phyloP scores from a whole-genome alignment of 257 asterid species.

The Marsdenia floribunda region DNA sequence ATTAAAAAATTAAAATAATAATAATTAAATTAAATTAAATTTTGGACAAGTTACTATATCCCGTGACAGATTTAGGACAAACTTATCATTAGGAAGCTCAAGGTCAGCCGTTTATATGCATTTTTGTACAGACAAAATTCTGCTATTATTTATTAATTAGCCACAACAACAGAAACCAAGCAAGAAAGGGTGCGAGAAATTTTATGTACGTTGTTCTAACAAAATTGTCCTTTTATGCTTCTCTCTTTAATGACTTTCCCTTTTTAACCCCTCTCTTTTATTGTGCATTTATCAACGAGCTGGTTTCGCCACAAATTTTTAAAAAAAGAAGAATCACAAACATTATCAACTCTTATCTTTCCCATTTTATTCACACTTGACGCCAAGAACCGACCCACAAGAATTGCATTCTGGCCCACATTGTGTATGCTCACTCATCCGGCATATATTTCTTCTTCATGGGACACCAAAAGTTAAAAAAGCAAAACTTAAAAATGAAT shows the following conservation, averaged over 20 bases:
- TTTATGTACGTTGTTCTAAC: too few species aligned
- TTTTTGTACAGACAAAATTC: neutral
- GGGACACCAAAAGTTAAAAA: neutral
- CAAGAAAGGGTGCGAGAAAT: too few species aligned
- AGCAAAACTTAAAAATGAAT: neutral
- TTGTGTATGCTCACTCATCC: conserved; percentile 26
- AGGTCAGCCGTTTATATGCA: neutral
- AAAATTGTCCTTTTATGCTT: neutral
- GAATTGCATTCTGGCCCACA: conserved; percentile 32
- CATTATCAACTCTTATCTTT: neutral
- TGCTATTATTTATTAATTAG: too few species aligned
- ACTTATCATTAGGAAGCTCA: conserved; percentile 14
- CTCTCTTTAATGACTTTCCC: neutral
- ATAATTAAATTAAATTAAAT: too few species aligned
- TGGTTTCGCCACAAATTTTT: neutral
- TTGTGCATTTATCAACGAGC: neutral
- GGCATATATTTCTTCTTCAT: conserved; percentile 14
- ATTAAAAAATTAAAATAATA: too few species aligned
- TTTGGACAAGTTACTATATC: too few species aligned
- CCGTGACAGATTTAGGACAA: conserved; percentile 10
- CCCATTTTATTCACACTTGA: neutral
- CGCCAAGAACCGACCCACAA: conserved; percentile 18
- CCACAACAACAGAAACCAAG: too few species aligned
- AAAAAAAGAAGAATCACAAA: neutral
- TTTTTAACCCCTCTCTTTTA: neutral